Base-by-base conservation (phyloP, 164 flowering plant genomes). In the Vitis rupestris region DNA sequence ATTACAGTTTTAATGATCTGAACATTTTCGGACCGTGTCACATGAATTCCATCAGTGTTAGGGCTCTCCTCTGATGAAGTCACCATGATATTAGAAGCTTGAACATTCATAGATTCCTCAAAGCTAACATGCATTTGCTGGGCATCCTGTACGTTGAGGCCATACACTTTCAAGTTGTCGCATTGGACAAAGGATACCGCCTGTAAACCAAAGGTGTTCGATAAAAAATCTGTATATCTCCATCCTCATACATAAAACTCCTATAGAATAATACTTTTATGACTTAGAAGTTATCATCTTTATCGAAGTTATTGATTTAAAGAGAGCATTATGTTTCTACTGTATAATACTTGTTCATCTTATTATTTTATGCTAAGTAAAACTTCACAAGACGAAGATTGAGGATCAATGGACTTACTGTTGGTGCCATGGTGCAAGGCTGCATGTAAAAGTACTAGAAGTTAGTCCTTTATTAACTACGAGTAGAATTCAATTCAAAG, bases 1-100 rank as follows among this genome's bases (percentile, higher is more conserved):
- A 92, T 84, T 37, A 70, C 73, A 71, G 70, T 80, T 44, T 69
- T 82, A 1, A 50, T 53, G 7, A 93, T 75, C 1, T 50, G 66
- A 37, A 90, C 80, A 30, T 80, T 82, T 61, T 81, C 81, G 50
- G 89, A 80, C 1, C 9, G 63, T 0, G 91, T 74, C 63, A 93
- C 78, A 70, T 93, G 94, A 72, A 91, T 84, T 37, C 97, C 97
- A 76, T 91, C 97, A 0, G 97, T 91, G 68, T 91, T 89, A 11
- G 94, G 97, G 76, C 94, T 91, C 2, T 78, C 63, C 53, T 61
- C 88, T 5, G 97, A 92, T 17, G 92, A 77, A 14, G 69, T 79
- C 5, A 89, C 74, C 17, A 15, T 9, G 13, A 91, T 73, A 68
- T 79, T 73, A 4, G 70, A 70, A 69, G 80, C 91, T 57, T 70